Base-by-base conservation (phyloP, 75 land plant genomes). In the Pinus taeda region DNA sequence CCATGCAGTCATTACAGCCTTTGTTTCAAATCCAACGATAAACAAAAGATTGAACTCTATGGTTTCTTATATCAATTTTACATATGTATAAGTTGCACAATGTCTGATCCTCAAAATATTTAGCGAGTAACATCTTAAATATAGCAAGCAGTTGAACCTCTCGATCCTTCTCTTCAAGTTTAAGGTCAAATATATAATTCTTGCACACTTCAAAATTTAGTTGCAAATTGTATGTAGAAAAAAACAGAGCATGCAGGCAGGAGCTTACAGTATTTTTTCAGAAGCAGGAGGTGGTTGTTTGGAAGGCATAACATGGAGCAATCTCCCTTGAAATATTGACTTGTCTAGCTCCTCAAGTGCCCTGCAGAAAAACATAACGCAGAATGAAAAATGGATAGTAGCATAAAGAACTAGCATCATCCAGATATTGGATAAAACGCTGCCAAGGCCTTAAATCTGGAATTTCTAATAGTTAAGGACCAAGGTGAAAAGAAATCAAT, bases 321-420 rank as follows among this genome's bases (percentile, higher is more conserved):
- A 76, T 78, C 99, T 80, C 8, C 99, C 99, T 85, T 97, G 99
- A 75, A 97, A 97, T 66, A 86, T 91, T 74, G 93, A 92, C 57
- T 86, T 87, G 78, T 97, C 98, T 57, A 95, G 75, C 65, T 86
- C 88, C 74, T 89, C 86, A 60, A 90, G 78, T 39, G 99, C 99
- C 87, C 71, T 69, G 71, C 71, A 39, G 22, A 67, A 69, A 39
- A 20, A 20, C 42, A 18, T 39, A 15, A 37, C n/a, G 42, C 36
- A 69, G 22, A 37, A 37, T n/a, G 13, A 69, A 69, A 3, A 39
- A 42, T 11, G 22, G 42, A 67, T 37, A 69, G 20, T 9, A 37
- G n/a, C 45, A 30, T 69, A 21, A 69, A 2, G 45, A 3, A 20
- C 14, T 12, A 39, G 11, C 6, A 20, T 42, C 33, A 42, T 69